phyloP scores from a whole-genome alignment of 192 early-diverging fungal species.

The Dispira simplex region DNA sequence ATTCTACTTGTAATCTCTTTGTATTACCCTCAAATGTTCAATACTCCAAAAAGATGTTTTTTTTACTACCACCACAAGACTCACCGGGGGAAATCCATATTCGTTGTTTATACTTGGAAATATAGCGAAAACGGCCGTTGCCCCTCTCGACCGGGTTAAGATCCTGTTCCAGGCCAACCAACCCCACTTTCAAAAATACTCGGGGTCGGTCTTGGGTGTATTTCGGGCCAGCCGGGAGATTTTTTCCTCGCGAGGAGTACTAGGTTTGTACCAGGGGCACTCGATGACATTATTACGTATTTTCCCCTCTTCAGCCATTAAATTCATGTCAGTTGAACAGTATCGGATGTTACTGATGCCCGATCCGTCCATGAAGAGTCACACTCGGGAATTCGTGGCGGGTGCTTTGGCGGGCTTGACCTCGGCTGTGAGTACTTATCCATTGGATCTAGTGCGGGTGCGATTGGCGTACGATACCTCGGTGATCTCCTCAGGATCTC shows the following conservation, averaged over 20 bases:
- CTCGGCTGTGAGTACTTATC: conserved; percentile 81
- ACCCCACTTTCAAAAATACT: conserved; percentile 43
- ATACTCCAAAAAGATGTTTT: not conserved
- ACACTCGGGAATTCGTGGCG: conserved; percentile 59
- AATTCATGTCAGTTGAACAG: conserved; percentile 96
- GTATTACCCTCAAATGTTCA: not conserved
- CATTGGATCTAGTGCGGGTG: conserved; percentile 85
- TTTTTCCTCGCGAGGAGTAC: conserved; percentile 44
- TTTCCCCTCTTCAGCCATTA: conserved; percentile 94
- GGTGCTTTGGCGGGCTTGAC: conserved; percentile 74
- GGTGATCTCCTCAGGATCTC: not conserved
- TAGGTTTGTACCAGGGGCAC: conserved; percentile 88
- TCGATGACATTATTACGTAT: conserved; percentile 85
- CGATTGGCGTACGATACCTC: conserved; percentile 80
- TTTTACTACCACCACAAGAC: not conserved
- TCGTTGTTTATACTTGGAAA: not conserved
- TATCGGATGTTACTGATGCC: conserved; percentile 35
- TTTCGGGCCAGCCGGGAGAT: conserved; percentile 70
- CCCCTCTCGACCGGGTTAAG: conserved; percentile 73
- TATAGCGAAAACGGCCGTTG: conserved; percentile 60
- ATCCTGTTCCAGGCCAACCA: conserved; percentile 73
- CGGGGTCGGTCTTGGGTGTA: conserved; percentile 44
- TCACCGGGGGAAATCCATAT: too few relatives aligned
- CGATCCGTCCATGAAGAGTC: conserved; percentile 40
- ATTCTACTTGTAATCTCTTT: not conserved